Conservation (phyloP, 768 basidiomycete genomes). For the Lactarius hatsudake region DNA sequence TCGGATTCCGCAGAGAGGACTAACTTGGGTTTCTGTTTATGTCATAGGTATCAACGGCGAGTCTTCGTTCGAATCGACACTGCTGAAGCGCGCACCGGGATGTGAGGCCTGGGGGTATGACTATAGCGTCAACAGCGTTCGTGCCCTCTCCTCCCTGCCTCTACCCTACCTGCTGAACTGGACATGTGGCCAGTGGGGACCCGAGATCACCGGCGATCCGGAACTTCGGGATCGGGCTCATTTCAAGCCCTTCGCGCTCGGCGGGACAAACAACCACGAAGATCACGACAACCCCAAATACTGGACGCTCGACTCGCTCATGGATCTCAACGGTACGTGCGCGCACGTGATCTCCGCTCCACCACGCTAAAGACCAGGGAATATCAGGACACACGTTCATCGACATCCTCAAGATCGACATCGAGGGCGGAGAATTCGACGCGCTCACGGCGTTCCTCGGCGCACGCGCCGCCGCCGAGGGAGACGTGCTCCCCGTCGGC, state of each 20-base stretch:
- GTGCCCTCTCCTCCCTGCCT: no score
- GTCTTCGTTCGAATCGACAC: no score
- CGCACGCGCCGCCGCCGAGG: conserved; percentile 31
- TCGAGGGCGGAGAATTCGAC: conserved; percentile 67
- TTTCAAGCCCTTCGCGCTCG: conserved; percentile 40
- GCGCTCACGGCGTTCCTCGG: conserved; percentile 47
- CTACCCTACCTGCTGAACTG: no score
- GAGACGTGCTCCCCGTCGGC: conserved; percentile 52
- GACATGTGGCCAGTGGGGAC: conserved; percentile 37
- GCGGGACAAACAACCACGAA: conserved; percentile 44
- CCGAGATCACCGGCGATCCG: conserved; percentile 38
- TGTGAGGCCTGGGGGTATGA: no score
- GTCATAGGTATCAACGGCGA: no score
- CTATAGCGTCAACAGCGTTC: no score
- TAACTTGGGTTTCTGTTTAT: no score
- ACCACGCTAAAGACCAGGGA: no score
- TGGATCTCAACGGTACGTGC: conserved; percentile 56
- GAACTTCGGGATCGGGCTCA: conserved; percentile 35
- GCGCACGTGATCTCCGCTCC: no score
- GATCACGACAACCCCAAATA: conserved; percentile 45
- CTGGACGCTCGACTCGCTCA: conserved; percentile 61
- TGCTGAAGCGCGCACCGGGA: no score
- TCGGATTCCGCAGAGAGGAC: no score
- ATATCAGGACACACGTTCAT: conserved; percentile 58
- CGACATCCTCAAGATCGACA: conserved; percentile 70